Evolutionary conservation across 257 asterid genomes (phyloP).

Genomic region (Datura wrightii): DNA sequence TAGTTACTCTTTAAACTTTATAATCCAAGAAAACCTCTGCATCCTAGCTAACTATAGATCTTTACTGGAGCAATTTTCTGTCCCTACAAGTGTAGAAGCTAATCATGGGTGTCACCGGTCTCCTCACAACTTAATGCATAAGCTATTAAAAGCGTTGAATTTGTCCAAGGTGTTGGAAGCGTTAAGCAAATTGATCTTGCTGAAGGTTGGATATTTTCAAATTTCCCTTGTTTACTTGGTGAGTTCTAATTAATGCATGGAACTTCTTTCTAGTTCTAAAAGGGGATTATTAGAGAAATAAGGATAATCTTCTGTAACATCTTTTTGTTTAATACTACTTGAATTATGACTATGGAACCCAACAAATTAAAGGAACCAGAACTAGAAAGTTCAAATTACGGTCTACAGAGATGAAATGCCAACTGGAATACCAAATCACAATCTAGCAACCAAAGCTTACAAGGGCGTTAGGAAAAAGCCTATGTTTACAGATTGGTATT

Average conservation of each 20-base stretch:
- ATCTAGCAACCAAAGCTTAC: not conserved
- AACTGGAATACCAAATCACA: not conserved
- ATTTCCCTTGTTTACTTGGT: not conserved
- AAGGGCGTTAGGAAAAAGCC: not conserved
- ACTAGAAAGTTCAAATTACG: too few species aligned
- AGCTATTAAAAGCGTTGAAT: conserved; percentile 36
- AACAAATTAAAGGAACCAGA: too few species aligned
- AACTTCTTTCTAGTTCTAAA: too few species aligned
- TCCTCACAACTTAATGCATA: too few species aligned
- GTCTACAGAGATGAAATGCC: not conserved
- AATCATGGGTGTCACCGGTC: conserved; percentile 27
- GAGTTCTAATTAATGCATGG: too few species aligned
- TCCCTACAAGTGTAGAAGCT: not conserved
- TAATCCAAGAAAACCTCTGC: not conserved
- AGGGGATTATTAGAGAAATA: too few species aligned
- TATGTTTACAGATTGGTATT: too few species aligned
- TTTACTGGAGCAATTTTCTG: not conserved
- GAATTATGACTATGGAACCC: not conserved
- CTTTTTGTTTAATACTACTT: too few species aligned
- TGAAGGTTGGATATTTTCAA: conserved; percentile 38
- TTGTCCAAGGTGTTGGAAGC: conserved; percentile 36
- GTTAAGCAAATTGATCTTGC: conserved; percentile 55
- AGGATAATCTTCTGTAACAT: too few species aligned
- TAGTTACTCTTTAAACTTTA: not conserved
- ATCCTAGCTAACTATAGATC: not conserved